phyloP scores from a whole-genome alignment of 2,329 filamentous ascomycete species.

The Diaporthe capsici region DNA sequence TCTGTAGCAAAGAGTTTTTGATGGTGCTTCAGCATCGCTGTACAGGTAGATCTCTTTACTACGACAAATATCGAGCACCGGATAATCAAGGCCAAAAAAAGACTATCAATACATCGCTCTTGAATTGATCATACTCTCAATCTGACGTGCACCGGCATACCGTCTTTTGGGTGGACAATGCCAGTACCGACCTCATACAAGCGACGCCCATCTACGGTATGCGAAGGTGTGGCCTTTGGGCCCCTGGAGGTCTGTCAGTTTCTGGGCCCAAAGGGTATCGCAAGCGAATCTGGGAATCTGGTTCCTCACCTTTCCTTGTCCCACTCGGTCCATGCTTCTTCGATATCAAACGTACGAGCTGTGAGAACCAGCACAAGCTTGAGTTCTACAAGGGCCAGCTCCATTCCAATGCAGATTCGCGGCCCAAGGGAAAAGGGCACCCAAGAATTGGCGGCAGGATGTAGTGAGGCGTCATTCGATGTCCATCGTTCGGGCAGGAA shows the following conservation, averaged over 20 bases:
- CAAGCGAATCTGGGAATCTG: background rate
- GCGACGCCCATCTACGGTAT: background rate
- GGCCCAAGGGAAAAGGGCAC: background rate
- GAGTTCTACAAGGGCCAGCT: background rate
- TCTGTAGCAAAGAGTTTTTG: too few relatives aligned
- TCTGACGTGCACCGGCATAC: background rate
- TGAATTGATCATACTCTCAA: background rate
- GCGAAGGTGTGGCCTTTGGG: background rate
- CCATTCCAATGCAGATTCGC: background rate
- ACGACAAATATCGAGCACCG: too few relatives aligned
- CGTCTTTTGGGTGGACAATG: background rate
- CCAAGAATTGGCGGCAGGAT: background rate
- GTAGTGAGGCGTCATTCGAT: background rate
- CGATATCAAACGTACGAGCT: background rate
- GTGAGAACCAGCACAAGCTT: slow-evolving; percentile 2
- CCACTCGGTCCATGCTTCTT: background rate
- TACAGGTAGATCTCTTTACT: too few relatives aligned
- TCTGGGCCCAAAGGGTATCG: background rate
- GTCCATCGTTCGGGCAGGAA: background rate
- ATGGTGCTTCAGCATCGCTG: too few relatives aligned
- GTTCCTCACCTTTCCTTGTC: background rate
- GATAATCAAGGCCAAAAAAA: too few relatives aligned
- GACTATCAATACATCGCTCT: background rate
- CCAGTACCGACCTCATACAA: background rate
- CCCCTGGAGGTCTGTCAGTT: background rate